Evolutionary conservation across 257 asterid genomes (phyloP).

Genomic region (Solanum sejunctum): DNA sequence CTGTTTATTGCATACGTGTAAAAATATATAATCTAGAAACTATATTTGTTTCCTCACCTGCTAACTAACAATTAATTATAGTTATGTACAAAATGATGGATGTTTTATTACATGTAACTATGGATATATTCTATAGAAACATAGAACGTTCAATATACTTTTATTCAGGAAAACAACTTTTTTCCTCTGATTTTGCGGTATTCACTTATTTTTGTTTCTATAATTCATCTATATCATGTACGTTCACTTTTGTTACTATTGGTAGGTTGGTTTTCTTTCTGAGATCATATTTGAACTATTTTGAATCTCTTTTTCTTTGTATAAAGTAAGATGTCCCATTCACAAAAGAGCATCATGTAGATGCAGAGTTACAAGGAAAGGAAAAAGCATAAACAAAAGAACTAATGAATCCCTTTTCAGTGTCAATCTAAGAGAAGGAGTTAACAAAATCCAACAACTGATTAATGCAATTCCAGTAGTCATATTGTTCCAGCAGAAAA

Average conservation of each 20-base stretch:
- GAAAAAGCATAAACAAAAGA: neutral
- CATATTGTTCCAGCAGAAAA: neutral
- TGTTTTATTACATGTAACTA: too few species aligned
- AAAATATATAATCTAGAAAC: too few species aligned
- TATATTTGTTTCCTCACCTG: too few species aligned
- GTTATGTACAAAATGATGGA: too few species aligned
- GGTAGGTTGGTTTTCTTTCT: neutral
- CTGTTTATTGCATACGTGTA: too few species aligned
- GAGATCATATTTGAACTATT: neutral
- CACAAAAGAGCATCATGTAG: neutral
- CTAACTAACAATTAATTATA: too few species aligned
- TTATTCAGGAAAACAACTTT: neutral
- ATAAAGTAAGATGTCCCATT: neutral
- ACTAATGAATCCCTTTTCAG: neutral
- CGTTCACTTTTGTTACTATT: neutral
- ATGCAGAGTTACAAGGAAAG: neutral
- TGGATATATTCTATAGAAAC: too few species aligned
- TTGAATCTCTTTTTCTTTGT: neutral
- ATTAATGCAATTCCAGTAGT: neutral
- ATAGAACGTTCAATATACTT: too few species aligned
- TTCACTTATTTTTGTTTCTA: neutral
- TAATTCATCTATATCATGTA: neutral
- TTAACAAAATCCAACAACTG: neutral
- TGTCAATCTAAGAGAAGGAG: neutral
- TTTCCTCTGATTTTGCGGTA: neutral